Evolutionary conservation across 306 rosid genomes (phyloP).

Genomic region (Delonix regia): DNA sequence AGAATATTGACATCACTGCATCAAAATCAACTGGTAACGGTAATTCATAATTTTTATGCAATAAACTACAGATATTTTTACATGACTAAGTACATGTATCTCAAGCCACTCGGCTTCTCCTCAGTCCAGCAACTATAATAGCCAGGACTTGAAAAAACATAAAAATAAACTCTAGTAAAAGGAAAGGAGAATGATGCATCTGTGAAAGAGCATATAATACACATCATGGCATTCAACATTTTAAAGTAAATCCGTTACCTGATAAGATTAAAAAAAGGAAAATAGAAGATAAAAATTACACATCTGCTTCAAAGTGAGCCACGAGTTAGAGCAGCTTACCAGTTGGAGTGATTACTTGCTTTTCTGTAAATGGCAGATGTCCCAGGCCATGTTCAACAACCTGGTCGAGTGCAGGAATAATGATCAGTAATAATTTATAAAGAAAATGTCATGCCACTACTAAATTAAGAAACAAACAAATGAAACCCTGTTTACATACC

Average conservation of each 20-base stretch:
- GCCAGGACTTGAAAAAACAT: constrained; percentile 27
- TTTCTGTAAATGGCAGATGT: constrained; percentile 95
- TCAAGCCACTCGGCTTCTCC: background rate
- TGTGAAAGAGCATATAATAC: constrained; percentile 17
- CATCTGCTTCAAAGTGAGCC: background rate
- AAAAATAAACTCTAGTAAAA: background rate
- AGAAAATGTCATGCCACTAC: constrained; percentile 31
- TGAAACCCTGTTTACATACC: constrained; percentile 54
- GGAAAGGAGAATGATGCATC: constrained; percentile 13
- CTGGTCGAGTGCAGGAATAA: constrained; percentile 53
- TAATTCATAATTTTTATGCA: background rate
- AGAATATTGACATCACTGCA: background rate
- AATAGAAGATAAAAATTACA: too few relatives aligned
- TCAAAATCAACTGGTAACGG: background rate
- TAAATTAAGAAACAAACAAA: constrained; percentile 36
- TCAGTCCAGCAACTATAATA: constrained; percentile 7
- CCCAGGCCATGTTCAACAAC: constrained; percentile 99
- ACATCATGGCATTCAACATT: background rate
- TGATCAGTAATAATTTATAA: constrained; percentile 20
- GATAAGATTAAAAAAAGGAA: background rate
- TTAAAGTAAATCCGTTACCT: background rate
- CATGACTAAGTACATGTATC: background rate
- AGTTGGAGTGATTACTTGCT: constrained; percentile 91
- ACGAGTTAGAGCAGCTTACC: constrained; percentile 57
- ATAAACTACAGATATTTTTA: background rate